phyloP scores from a whole-genome alignment of 805 yeast genomes.

The Starmerella sp. region DNA sequence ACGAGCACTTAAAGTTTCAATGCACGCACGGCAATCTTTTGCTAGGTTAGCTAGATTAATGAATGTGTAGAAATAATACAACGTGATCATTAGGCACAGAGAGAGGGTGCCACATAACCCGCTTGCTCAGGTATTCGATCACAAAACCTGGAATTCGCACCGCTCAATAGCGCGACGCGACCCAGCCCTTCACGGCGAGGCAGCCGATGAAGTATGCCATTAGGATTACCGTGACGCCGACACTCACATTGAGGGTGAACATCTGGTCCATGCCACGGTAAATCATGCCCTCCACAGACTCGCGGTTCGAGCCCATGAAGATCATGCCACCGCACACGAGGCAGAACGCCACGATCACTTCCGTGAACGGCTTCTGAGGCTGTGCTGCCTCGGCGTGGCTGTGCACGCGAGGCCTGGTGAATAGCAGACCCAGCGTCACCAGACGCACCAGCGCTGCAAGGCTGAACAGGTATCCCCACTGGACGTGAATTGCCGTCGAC shows the following conservation, averaged over 20 bases:
- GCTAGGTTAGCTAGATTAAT: neutral
- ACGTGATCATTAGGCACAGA: neutral
- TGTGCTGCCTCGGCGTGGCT: conserved; percentile 24
- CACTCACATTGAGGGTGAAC: conserved; percentile 81
- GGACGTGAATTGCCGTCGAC: conserved; percentile 72
- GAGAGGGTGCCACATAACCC: neutral
- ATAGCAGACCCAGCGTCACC: conserved; percentile 47
- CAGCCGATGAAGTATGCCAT: conserved; percentile 83
- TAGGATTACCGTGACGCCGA: conserved; percentile 63
- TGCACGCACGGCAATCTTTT: neutral
- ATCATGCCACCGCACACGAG: conserved; percentile 80
- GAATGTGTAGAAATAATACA: neutral
- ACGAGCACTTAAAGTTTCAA: too few relatives aligned
- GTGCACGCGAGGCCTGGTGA: conserved; percentile 22
- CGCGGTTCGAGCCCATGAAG: conserved; percentile 86
- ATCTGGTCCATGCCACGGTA: conserved; percentile 73
- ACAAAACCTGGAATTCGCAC: neutral
- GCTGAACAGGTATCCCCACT: conserved; percentile 86
- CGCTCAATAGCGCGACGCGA: conserved; percentile 8
- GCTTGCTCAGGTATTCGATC: neutral
- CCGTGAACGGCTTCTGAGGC: conserved; percentile 77
- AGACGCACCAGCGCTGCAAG: conserved; percentile 71
- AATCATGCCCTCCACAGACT: conserved; percentile 68
- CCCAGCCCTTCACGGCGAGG: conserved; percentile 35
- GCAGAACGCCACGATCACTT: conserved; percentile 65